Base-by-base conservation (phyloP, 352 stramenopile species). In the Phytophthora ramorum region DNA sequence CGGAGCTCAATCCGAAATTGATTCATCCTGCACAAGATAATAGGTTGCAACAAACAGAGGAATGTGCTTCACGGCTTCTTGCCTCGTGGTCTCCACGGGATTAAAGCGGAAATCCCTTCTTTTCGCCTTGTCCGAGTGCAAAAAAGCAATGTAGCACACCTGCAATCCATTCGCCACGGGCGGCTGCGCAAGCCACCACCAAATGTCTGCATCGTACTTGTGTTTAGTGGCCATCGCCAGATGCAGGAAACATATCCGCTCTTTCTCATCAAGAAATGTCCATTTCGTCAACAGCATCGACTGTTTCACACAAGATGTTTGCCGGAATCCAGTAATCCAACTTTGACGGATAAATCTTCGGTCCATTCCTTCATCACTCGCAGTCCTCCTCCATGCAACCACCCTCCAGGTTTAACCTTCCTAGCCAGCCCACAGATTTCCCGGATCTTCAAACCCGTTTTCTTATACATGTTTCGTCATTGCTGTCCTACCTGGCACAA, bases 241-340 rank as follows among this genome's bases (percentile, higher is more conserved):
- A 38, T 63, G 57, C 40, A 66, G 45, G 20, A 73, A 73, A 22
- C 58, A 73, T 64, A 66, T 60, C 2, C 44, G 51, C 24, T 34
- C 44, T n/a, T 14, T 2, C 1, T 34, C 19, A 20, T 54, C 45
- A 1, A 45, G 12, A 52, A 73, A 26, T 34, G 8, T 58, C 43
- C 50, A 60, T 9, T 51, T 66, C 10, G 52, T n/a, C 52, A 58
- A 65, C 59, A 2, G 65, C 58, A 58, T 61, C 58, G 37, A 69
- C 51, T 60, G 30, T 63, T 49, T 54, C 53, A 40, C 34, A 51
- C 54, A 70, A 26, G 60, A 47, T 58, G 38, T 53, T 49, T 40
- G 14, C 34, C 0, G 58, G 58, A 22, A 58, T 60, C 58, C 51
- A 69, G 65, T 69, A 73, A 47, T 69, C 52, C 65, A 69, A 64